Base-by-base conservation (phyloP, 2,329 filamentous ascomycete species). In the Talaromyces marneffei region DNA sequence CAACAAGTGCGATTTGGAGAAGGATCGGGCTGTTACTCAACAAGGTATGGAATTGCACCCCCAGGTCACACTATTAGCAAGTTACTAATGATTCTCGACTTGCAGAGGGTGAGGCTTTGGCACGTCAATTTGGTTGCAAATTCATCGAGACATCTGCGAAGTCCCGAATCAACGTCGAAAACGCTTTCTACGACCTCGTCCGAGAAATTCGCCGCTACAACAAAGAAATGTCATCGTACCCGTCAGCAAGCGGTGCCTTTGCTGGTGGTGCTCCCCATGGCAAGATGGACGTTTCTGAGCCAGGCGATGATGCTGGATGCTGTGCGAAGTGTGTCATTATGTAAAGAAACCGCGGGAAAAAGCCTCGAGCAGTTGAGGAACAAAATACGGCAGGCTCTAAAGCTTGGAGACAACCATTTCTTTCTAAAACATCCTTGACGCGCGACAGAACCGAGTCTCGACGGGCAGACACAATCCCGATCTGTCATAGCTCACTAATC, bases 101-200 rank as follows among this genome's bases (percentile, higher is more conserved):
- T 46, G 25, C 78, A 97, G 93, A 97, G 87, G 93, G 93, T 71
- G 89, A 94, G 79, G 85, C 87, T 63, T 82, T 97, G 68, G 93
- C 92, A 66, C 85, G 85, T 69, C 87, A 88, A 66, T 97, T 99
- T 77, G 88, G 87, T 74, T 99, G 94, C 88, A 95, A 94, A 75
- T 99, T 97, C 81, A 96, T 97, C 80, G 94, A 99, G 82, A 97
- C 94, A 12, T 99, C 94, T 44, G 94, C 94, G 68, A 99, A 97
- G 81, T 96, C 92, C 65, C 89, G 93, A 75, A 95, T 94, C 82
- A 97, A 97, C 74, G 94, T 99, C 71, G 94, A 99, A 79, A 92
- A 95, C 79, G 92, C 93, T 60, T 99, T 99, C 80, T 97, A 93
- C 84, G 92, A 97, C 75, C 92, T 97, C 69, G 94, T 99, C 62